Base-by-base conservation (phyloP, 495 filamentous ascomycete species). In the Aspergillus leporis region DNA sequence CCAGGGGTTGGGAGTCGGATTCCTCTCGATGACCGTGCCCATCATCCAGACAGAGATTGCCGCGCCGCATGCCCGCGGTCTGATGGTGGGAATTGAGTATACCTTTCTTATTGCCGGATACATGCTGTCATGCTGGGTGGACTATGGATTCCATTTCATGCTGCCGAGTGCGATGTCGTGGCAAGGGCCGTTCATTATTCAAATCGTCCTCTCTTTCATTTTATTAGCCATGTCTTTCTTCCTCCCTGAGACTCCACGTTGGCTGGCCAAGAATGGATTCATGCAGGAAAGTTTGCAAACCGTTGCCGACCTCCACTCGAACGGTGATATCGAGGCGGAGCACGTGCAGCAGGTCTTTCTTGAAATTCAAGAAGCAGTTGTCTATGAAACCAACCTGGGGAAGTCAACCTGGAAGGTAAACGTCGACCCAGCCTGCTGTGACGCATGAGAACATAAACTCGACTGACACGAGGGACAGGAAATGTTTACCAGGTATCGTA, bases 21-120 rank as follows among this genome's bases (percentile, higher is more conserved):
- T 70, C 45, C 61, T 67, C 30, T 70, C 69, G 36, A 68, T 68
- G 64, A 67, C 66, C 6, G 69, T 71, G 31, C 69, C 69, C 21
- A 66, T 71, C 49, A 67, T 67, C 25, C 64, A 67, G 53, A 64
- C 69, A 1, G 69, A 71, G 43, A 69, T 71, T 59, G 67, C 69
- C 1, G 45, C 64, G 0, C 55, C 69, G 0, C 65, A 69, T 53
- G 55, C 60, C 19, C 63, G 67, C 23, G 70, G 70, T 18, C 32
- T 71, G 28, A 69, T 72, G 66, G 70, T 72, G 0, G 68, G 66
- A 8, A 71, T 71, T 21, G 68, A 72, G 52, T 69, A 71, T 36
- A 70, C 60, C 5, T 67, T 60, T 49, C 53, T 64, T 55, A 71
- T 69, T 36, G 68, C 59, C 10, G 70, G 70, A 41, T 69, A 69